phyloP scores from a whole-genome alignment of 768 basidiomycete species.

The Strobilomyces echinocephalus region DNA sequence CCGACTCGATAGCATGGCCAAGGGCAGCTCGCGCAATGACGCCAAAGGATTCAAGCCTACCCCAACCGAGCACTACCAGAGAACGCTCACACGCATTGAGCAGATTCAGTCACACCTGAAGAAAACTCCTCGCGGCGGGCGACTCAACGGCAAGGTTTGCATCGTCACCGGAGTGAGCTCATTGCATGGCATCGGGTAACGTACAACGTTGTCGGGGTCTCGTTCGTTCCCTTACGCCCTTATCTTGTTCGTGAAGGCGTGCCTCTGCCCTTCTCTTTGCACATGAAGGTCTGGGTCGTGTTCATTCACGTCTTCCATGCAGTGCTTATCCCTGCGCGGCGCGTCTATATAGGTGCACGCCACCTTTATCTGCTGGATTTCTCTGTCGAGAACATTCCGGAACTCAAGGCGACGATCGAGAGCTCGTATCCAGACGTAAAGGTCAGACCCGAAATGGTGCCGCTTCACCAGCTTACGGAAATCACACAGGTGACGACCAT shows the following conservation, averaged over 20 bases:
- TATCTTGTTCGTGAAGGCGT: slow-evolving; percentile 41
- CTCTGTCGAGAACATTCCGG: slow-evolving; percentile 59
- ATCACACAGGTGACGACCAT: slow-evolving; percentile 65
- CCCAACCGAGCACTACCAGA: slow-evolving; percentile 51
- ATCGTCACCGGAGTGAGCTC: slow-evolving; percentile 88
- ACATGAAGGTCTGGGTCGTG: slow-evolving; percentile 57
- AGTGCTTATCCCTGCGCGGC: background rate
- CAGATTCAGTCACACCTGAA: slow-evolving; percentile 66
- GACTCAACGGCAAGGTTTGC: slow-evolving; percentile 75
- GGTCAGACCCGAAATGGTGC: slow-evolving; percentile 35
- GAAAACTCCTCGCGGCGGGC: slow-evolving; percentile 44
- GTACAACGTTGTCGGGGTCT: slow-evolving; percentile 7
- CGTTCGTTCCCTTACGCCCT: slow-evolving; percentile 10
- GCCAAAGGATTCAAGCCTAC: slow-evolving; percentile 11
- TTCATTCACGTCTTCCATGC: background rate
- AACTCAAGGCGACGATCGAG: slow-evolving; percentile 65
- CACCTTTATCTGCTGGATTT: slow-evolving; percentile 78
- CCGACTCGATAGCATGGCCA: slow-evolving; percentile 14
- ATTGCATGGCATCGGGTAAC: slow-evolving; percentile 81
- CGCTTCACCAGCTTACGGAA: slow-evolving; percentile 9
- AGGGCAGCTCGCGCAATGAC: slow-evolving; percentile 4
- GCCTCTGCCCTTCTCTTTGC: slow-evolving; percentile 71
- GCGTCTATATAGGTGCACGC: slow-evolving; percentile 50
- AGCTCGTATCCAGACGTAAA: slow-evolving; percentile 72
- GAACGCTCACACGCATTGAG: slow-evolving; percentile 60